Evolutionary conservation across 2,329 filamentous ascomycete genomes (phyloP), one percentile per base, ranked within the genome.

Genomic region (Diplodia mutila): DNA sequence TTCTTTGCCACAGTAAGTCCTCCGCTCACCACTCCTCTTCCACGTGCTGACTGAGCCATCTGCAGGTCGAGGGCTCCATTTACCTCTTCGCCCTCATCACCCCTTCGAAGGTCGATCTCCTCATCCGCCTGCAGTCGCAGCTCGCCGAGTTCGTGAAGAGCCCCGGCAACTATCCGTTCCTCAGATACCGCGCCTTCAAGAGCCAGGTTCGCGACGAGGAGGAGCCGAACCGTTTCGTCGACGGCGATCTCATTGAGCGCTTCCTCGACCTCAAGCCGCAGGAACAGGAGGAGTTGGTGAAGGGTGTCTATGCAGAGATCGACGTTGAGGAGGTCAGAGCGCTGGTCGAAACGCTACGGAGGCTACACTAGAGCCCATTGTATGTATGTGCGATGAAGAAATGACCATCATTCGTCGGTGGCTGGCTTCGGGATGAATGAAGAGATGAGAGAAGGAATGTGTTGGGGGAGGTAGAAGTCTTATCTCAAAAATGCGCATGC

Each of bases 51-150:
- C 57, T 16, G 32, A 42, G 29, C n/a, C 9, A 68, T 72, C 37
- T 57, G 21, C 16, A 95, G 92, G 88, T 94, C 57, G 94, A 98
- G 77, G 95, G 95, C 29, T 91, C 91, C 0, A 90, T 99, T 59
- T 97, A 97, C 78, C 87, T 99, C 70, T 94, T 95, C 73, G 93
- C 91, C 0, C 86, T 91, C 7, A 93, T 99, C 71, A 84, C 89
- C 3, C 84, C 90, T 0, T 78, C 85, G 4, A 88, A 91, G 65
- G 90, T 93, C 74, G 91, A 97, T 72, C 83, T 97, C 14, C 85
- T 99, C 29, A 90, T 97, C 80, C 88, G 87, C 1, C 87, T 99
- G 66, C 95, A 99, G 77, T 81, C 83, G 0, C 87, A 85, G 46
- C 85, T 98, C 67, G 88, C 90, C 5, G 82, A 85, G 3, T 83